Conservation (phyloP, 352 stramenopile species). For the Pythium vanterpoolii region DNA sequence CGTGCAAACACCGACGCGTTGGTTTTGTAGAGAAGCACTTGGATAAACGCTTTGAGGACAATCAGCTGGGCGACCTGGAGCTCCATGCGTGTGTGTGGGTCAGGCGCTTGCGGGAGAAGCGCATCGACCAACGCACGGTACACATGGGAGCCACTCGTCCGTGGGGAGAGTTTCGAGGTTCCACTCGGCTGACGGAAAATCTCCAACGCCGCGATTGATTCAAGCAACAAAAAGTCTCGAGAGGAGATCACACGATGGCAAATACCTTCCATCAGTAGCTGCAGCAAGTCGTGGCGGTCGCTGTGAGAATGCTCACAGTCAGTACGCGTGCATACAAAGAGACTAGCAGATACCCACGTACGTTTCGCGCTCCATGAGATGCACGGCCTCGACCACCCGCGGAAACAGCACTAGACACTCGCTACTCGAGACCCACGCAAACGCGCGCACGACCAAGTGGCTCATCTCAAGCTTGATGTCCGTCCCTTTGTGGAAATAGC, state of each 20-base stretch:
- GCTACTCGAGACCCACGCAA: constrained; percentile 47
- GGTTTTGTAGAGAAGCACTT: constrained; percentile 42
- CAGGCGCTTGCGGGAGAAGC: constrained; percentile 22
- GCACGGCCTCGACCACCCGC: constrained; percentile 53
- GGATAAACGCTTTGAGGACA: constrained; percentile 53
- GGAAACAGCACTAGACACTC: constrained; percentile 47
- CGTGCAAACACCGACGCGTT: constrained; percentile 24
- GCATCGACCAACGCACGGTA: constrained; percentile 48
- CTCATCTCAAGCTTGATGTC: constrained; percentile 55
- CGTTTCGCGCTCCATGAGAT: constrained; percentile 60
- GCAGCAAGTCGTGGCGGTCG: constrained; percentile 25
- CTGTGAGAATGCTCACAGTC: constrained; percentile 3
- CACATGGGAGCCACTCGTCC: constrained; percentile 18
- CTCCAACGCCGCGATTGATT: constrained; percentile 24
- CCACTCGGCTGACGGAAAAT: constrained; percentile 22
- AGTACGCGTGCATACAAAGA: background rate
- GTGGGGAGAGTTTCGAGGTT: constrained; percentile 25
- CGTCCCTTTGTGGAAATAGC: constrained; percentile 46
- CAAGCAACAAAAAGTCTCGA: constrained; percentile 26
- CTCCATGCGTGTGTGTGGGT: constrained; percentile 7
- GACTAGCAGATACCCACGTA: constrained; percentile 23
- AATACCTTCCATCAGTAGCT: constrained; percentile 26
- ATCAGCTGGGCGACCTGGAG: constrained; percentile 59
- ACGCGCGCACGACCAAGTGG: constrained; percentile 51
- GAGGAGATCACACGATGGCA: constrained; percentile 8